phyloP scores from a whole-genome alignment of 345 rosid species.

The Euphorbia pulcherrima region DNA sequence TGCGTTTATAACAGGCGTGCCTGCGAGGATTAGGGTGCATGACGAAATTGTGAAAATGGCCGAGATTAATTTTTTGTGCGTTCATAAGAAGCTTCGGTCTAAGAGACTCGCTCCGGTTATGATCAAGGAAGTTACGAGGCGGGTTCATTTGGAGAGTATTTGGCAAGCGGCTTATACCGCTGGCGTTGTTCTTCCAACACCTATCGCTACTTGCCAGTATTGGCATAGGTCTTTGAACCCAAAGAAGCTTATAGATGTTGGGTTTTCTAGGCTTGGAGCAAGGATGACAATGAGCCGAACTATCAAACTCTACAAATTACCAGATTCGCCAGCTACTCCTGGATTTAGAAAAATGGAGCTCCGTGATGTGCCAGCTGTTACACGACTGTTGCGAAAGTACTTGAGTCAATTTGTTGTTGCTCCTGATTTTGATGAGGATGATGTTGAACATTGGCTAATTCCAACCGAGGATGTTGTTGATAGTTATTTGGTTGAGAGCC shows the following conservation, averaged over 20 bases:
- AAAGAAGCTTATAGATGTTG: constrained; percentile 93
- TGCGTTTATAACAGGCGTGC: constrained; percentile 85
- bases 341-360: constrained; percentile 90
- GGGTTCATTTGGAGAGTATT: constrained; percentile 84
- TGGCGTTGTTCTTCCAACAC: constrained; percentile 89
- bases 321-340: constrained; percentile 66
- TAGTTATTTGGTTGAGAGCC: constrained; percentile 81
- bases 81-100: constrained; percentile 90
- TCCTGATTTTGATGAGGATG: constrained; percentile 78
- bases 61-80: constrained; percentile 90
- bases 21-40: constrained; percentile 80
- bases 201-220: constrained; percentile 79
- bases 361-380: constrained; percentile 81
- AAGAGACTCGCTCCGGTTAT: constrained; percentile 94
- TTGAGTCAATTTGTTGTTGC: constrained; percentile 69
- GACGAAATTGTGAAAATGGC: constrained; percentile 80
- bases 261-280: constrained; percentile 82
- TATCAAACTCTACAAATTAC: constrained; percentile 78
- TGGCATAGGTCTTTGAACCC: constrained; percentile 98
- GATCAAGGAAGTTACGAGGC: constrained; percentile 94
- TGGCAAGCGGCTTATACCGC: constrained; percentile 99
- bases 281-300: constrained; percentile 98
- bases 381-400: constrained; percentile 68
- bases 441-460: constrained; percentile 93
- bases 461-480: constrained; percentile 74